Percentiles rank a stretch among this genome's conserved stretches.
phyloP scores from a whole-genome alignment of 2,329 filamentous ascomycete species.

The Zymoseptoria brevis region DNA sequence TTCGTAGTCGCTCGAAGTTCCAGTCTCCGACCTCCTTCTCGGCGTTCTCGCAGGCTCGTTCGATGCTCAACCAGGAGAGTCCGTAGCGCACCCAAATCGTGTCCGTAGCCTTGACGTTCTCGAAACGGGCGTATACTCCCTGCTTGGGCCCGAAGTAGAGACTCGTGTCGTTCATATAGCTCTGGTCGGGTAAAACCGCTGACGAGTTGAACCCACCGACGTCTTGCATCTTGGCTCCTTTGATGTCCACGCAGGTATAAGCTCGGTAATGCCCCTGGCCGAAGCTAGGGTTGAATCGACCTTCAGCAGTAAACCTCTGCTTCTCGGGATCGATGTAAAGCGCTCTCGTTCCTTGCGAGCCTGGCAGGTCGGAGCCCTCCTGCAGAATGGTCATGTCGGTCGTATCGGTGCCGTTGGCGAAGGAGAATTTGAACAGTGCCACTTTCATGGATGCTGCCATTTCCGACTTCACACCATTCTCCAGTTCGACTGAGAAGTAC shows the following conservation, averaged over 20 bases:
- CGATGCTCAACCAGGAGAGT: conserved; percentile 58
- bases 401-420: conserved; percentile 31
- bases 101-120: conserved; percentile 29
- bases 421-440: conserved; percentile 52
- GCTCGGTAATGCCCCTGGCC: conserved; percentile 49
- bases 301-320: conserved; percentile 50
- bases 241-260: conserved; percentile 54
- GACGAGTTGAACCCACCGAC: conserved; percentile 51
- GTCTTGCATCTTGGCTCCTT: conserved; percentile 43
- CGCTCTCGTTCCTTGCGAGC: conserved; percentile 42
- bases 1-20: conserved; percentile 49
- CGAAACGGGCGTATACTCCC: conserved; percentile 28
- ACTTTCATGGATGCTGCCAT: conserved; percentile 53
- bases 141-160: conserved; percentile 19
- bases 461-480: conserved; percentile 49
- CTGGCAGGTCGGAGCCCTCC: conserved; percentile 51
- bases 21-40: conserved; percentile 59
- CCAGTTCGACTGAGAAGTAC: conserved; percentile 50
- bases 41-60: conserved; percentile 59
- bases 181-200: conserved; percentile 33
- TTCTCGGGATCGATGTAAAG: conserved; percentile 44
- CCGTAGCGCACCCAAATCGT: conserved; percentile 56
- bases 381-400: conserved; percentile 48
- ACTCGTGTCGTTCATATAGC: conserved; percentile 27
- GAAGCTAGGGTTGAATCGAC: conserved; percentile 53